A percentile compares a stretch with the other conserved stretches of the same genome.
These are phyloP conservation scores for Fusarium illudens DNA, from an alignment of 2,329 filamentous ascomycete species.

Conservation along the genomic window DNA sequence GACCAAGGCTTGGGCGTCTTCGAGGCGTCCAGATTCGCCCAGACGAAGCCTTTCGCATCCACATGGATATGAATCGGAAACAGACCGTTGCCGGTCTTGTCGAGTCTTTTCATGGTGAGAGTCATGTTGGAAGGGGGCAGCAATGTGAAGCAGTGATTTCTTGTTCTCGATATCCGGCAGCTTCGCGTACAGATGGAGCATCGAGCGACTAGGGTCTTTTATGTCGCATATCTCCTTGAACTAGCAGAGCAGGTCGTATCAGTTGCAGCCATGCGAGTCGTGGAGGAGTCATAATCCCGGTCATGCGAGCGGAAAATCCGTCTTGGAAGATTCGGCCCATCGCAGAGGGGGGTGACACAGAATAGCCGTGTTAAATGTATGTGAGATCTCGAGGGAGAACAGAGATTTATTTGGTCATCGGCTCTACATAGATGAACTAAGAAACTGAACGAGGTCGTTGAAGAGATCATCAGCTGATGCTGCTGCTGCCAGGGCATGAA, in stretches of 20 bases:
- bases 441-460: background rate
- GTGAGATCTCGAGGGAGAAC: background rate
- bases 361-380: background rate
- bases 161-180: background rate
- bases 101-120: conserved; percentile 56
- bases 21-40: conserved; percentile 61
- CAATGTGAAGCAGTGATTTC: background rate
- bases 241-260: background rate
- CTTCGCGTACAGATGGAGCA: background rate
- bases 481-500: too few relatives aligned
- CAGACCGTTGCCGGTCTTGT: conserved; percentile 62
- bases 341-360: background rate
- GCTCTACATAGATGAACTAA: background rate
- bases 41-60: conserved; percentile 64
- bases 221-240: background rate
- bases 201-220: background rate
- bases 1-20: conserved; percentile 58
- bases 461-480: background rate
- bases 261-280: background rate
- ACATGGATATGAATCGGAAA: conserved; percentile 62
- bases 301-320: background rate
- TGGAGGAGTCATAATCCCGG: background rate
- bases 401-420: too few relatives aligned
- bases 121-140: background rate
- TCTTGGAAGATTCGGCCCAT: background rate